A percentile compares a stretch with the other conserved stretches of the same genome.
phyloP scores from a whole-genome alignment of 805 yeast species.

The Wickerhamomyces subpelliculosus region DNA sequence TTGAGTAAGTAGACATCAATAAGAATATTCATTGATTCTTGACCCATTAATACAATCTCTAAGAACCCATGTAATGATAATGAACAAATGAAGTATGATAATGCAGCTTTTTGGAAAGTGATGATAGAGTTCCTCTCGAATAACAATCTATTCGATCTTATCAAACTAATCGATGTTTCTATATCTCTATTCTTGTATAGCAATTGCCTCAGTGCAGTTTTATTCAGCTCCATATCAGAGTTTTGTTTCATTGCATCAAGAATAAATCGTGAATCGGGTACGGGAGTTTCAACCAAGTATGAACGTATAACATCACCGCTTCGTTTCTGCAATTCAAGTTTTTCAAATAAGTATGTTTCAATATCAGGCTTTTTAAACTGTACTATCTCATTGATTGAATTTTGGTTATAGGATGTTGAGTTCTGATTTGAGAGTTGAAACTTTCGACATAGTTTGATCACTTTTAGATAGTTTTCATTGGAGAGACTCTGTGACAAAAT shows the following conservation, averaged over 20 bases:
- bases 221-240: background rate
- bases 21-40: background rate
- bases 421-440: background rate
- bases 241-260: background rate
- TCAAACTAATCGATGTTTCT: background rate
- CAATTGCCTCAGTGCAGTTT: background rate
- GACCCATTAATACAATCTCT: background rate
- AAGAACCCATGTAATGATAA: background rate
- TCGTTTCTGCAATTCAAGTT: background rate
- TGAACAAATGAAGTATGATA: background rate
- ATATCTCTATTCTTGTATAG: conserved; percentile 5
- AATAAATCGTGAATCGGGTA: background rate
- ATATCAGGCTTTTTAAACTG: conserved; percentile 52
- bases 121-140: too few species aligned
- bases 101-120: too few species aligned
- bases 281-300: background rate
- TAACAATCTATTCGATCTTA: too few species aligned
- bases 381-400: conserved; percentile 1
- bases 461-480: too few species aligned
- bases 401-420: background rate
- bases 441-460: background rate
- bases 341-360: conserved; percentile 35
- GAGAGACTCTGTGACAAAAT: background rate
- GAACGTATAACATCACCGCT: background rate
- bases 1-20: background rate